A percentile compares a stretch with the other conserved stretches of the same genome.
Evolutionary conservation across 306 rosid species (phyloP).

Genomic region (Calophaca sinica): DNA sequence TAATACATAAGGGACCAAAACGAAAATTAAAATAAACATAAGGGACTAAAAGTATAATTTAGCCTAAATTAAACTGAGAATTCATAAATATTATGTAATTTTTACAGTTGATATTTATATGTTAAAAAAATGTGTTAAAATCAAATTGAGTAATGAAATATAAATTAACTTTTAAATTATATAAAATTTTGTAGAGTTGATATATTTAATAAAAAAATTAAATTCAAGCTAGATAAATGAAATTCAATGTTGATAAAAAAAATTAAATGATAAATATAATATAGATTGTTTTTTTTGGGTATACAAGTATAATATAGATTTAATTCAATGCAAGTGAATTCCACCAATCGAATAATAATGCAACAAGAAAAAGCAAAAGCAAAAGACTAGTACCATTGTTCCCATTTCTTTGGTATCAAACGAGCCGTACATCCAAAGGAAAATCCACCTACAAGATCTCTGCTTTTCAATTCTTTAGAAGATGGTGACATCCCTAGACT

Average conservation of each 20-base stretch:
- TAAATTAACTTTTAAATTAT: neutral
- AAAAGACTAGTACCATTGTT: slow-evolving; percentile 53
- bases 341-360: neutral
- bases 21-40: no score
- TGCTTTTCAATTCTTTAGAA: slow-evolving; percentile 42
- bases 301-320: no score
- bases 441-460: slow-evolving; percentile 34
- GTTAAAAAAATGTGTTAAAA: no score
- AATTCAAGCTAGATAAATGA: neutral
- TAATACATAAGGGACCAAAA: no score
- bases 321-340: neutral
- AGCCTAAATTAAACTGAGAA: no score
- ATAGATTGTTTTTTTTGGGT: no score
- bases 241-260: no score
- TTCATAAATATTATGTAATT: no score
- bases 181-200: neutral
- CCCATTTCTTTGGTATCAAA: slow-evolving; percentile 33
- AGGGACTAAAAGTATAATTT: no score
- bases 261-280: neutral
- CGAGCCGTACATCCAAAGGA: neutral
- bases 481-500: slow-evolving; percentile 73
- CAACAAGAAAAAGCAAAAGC: neutral
- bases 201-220: neutral
- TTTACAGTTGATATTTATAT: no score
- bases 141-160: neutral